A percentile compares a stretch with the other conserved stretches of the same genome.
phyloP scores from a whole-genome alignment of 768 basidiomycete species.

The Sarcomyxa edulis region DNA sequence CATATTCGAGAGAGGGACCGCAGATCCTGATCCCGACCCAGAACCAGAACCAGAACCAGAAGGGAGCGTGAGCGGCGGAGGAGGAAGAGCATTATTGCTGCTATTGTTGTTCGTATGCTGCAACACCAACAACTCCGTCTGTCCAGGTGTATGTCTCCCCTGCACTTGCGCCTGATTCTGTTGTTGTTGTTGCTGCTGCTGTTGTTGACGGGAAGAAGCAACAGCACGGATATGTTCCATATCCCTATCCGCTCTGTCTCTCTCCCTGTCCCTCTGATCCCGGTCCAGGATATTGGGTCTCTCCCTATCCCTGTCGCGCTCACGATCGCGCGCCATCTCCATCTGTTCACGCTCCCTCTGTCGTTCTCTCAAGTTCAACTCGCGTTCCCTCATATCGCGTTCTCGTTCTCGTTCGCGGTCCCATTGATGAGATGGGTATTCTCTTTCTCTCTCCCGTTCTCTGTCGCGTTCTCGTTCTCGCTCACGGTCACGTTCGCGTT shows the following conservation, averaged over 20 bases:
- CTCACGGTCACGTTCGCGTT: conserved; percentile 19
- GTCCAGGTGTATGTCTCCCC: too few relatives aligned
- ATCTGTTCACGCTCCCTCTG: conserved; percentile 10
- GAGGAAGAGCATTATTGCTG: too few relatives aligned
- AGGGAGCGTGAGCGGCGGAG: too few relatives aligned
- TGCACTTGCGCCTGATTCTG: conserved; percentile 6
- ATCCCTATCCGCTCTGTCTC: too few relatives aligned
- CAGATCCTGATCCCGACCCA: too few relatives aligned
- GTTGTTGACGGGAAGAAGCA: conserved; percentile 10
- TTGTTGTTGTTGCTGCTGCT: conserved; percentile 1
- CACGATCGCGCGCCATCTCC: too few relatives aligned
- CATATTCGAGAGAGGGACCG: too few relatives aligned
- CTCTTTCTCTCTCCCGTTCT: conserved; percentile 18
- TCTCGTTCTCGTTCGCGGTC: conserved; percentile 23
- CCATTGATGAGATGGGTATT: too few relatives aligned
- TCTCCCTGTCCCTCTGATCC: conserved; percentile 8
- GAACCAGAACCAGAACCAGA: too few relatives aligned
- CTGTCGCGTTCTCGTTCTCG: conserved; percentile 23
- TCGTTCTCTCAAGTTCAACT: conserved; percentile 16
- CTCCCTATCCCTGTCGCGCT: conserved; percentile 16
- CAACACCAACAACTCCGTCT: conserved; percentile 10
- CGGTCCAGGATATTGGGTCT: too few relatives aligned
- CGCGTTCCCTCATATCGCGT: conserved; percentile 20
- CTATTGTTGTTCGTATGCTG: conserved; percentile 7
- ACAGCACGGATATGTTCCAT: conserved; percentile 16